A percentile compares a stretch with the other conserved stretches of the same genome.
Evolutionary conservation across 2,329 filamentous ascomycete genomes (phyloP).

Genomic region (Phaeophleospora eucalypticola): DNA sequence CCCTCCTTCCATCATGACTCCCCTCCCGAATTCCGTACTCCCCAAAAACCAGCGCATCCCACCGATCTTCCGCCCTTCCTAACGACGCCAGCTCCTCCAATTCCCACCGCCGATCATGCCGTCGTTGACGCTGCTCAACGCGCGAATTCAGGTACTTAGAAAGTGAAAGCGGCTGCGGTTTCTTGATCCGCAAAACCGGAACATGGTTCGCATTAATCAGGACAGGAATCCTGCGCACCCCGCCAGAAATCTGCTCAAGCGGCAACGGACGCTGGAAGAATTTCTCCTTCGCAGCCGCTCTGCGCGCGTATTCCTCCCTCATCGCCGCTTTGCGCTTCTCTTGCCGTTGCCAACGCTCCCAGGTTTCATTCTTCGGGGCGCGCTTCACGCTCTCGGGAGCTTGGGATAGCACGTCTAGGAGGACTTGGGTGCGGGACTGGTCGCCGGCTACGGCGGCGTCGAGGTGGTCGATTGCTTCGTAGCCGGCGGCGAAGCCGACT

Average conservation of each 20-base stretch:
- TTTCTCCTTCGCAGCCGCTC: conserved; percentile 3
- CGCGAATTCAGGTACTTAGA: conserved; percentile 56
- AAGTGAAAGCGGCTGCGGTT: conserved; percentile 60
- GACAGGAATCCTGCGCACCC: conserved; percentile 54
- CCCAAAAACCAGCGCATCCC: conserved; percentile 41
- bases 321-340: not conserved
- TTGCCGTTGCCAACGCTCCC: not conserved
- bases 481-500: conserved; percentile 62
- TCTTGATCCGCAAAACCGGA: conserved; percentile 63
- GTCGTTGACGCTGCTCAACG: conserved; percentile 41
- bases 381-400: conserved; percentile 25
- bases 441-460: conserved; percentile 38
- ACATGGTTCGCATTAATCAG: conserved; percentile 54
- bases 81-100: conserved; percentile 41
- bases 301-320: not conserved
- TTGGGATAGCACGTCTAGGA: conserved; percentile 26
- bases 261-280: conserved; percentile 28
- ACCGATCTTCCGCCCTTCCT: conserved; percentile 45
- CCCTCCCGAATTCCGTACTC: conserved; percentile 11
- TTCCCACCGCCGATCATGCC: conserved; percentile 37
- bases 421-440: conserved; percentile 23
- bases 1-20: conserved; percentile 10
- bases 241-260: conserved; percentile 41
- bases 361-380: conserved; percentile 3
- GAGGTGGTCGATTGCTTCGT: conserved; percentile 51